Evolutionary conservation across 805 yeast species (phyloP), one percentile per base, ranked within the genome.

Genomic region (Metschnikowia gelsemii): DNA sequence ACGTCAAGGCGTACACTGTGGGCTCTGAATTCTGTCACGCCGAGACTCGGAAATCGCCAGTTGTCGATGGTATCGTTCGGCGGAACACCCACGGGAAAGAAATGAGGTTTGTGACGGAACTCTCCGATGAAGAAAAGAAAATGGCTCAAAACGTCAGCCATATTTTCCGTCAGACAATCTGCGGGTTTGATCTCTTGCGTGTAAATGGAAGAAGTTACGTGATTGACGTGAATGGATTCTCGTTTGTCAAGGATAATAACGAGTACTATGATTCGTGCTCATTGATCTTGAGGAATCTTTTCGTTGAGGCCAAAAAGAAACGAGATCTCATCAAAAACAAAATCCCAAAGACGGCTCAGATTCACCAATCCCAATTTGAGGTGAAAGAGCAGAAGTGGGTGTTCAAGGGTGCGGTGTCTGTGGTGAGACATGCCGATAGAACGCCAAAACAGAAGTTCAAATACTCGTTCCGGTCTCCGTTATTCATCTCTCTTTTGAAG

Each of bases 371-470:
- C 29, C 70, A 66, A 42, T 64, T 63, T 41, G 80, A 78, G 48
- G 84, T 79, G 47, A 79, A 79, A 63, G 77, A 79, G 50, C 96
- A 91, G 60, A 91, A 91, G 65, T 93, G 99, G 99, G 87, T 87
- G 5, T 84, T 93, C 64, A 93, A 93, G 63, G 97, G 97, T 13
- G 70, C 87, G 66, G 96, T 93, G 8, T 76, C 85, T 13, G 95
- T 91, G 21, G 84, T 93, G 40, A 80, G 99, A 54, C 99, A 93
- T 64, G 99, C 98, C 6, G 99, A 93, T 61, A 79, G 99, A 61
- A 93, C 99, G 0, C 99, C 99, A 12, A 93, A 93, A 62, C 99
- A 93, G 67, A 93, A 93, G 62, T 87, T 93, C 70, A 93, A 93
- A 61, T 95, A 88, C 64, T 89, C 97, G 0, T 93, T 93, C 70